Conservation (phyloP, 306 rosid genomes). For the Castanea mollissima region DNA sequence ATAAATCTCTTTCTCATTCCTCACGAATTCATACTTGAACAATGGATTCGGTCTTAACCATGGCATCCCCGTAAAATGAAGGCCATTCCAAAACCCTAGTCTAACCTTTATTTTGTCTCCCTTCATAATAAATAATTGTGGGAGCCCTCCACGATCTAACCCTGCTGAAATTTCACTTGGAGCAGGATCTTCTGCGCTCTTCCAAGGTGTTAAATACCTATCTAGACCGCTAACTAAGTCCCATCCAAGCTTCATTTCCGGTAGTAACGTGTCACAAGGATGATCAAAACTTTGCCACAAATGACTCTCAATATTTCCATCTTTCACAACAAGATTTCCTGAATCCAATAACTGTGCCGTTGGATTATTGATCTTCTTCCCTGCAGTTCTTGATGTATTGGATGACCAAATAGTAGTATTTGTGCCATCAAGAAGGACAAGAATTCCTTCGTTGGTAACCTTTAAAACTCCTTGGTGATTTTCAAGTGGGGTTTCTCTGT, state of each 20-base stretch:
- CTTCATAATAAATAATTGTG: no score
- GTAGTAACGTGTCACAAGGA: constrained; percentile 26
- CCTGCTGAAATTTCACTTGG: no score
- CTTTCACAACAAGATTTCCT: constrained; percentile 38
- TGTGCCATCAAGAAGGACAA: no score
- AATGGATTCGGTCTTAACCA: not conserved
- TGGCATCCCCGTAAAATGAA: not conserved
- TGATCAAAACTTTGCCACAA: constrained; percentile 33
- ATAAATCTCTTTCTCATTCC: constrained; percentile 12
- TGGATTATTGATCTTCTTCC: not conserved
- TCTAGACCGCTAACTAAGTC: no score
- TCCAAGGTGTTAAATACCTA: no score
- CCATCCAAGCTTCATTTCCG: constrained; percentile 11
- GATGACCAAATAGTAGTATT: no score
- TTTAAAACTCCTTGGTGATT: not conserved
- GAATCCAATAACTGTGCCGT: constrained; percentile 29
- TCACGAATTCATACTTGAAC: constrained; percentile 8
- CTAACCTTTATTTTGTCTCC: not conserved
- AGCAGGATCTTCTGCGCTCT: no score
- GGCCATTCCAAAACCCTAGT: constrained; percentile 28
- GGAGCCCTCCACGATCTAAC: no score
- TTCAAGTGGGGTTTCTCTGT: constrained; percentile 1
- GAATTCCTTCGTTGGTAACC: not conserved
- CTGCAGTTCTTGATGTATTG: not conserved
- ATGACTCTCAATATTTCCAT: not conserved